Base-by-base conservation (phyloP, 768 basidiomycete genomes). In the Phaeolepiota aurea region DNA sequence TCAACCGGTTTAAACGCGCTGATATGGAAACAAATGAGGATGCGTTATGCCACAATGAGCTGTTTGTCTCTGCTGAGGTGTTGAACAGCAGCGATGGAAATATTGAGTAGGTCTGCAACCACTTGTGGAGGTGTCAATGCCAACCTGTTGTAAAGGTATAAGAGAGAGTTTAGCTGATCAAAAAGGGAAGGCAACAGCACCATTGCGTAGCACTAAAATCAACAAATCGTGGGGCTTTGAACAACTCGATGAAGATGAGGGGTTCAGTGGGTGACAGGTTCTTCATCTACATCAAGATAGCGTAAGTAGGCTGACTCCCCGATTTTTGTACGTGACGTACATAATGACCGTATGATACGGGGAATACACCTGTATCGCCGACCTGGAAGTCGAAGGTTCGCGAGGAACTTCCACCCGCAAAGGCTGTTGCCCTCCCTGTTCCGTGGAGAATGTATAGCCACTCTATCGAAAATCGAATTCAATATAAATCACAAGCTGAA, bases 141-240 rank as follows among this genome's bases (percentile, higher is more conserved):
- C 4, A 48, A 44, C 37, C 44, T 41, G 31, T 12, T 11, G 5
- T 12, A 38, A 2, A 20, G 10, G 12, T 22, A 38, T 12, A 22
- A 14, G 16, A 20, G 20, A n/a, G 13, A 13, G 3, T 12, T 12
- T n/a, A n/a, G n/a, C n/a, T n/a, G n/a, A n/a, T n/a, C n/a, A n/a
- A n/a, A n/a, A n/a, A 38, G 14, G 12, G 21, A 20, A 10, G 12
- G 10, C 9, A 20, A 13, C 12, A 13, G 12, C 23, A 38, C 47
- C 47, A 48, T 32, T 48, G 47, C 23, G 47, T 48, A 12, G 47
- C 47, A 38, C 47, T 48, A 38, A 48, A 48, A 22, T 48, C 47
- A 3, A 48, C 47, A 22, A 48, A 48, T 23, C 40, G 38, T 18
- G 44, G 44, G 10, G 39, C 21, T 28, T 48, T 48, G 44, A 48